Percentiles rank a stretch among this genome's conserved stretches.
Evolutionary conservation across 768 basidiomycete species (phyloP).

Genomic region (Podaxis rugospora): DNA sequence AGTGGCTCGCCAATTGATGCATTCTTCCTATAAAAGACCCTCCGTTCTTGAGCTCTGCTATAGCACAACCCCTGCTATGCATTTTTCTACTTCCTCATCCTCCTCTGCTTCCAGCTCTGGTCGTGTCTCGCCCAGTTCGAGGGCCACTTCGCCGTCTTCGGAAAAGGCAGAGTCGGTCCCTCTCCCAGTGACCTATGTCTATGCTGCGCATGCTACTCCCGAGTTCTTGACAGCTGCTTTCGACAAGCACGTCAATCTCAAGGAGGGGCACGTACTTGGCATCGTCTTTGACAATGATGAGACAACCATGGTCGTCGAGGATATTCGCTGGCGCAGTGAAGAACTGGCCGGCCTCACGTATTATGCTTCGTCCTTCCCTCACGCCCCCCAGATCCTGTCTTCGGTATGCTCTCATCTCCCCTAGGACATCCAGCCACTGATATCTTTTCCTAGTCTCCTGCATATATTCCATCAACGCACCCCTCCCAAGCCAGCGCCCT

Average conservation of each 20-base stretch:
- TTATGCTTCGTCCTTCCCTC: conserved; percentile 6
- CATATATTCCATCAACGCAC: conserved; percentile 14
- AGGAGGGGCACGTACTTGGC: conserved; percentile 12
- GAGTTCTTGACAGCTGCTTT: conserved; percentile 25
- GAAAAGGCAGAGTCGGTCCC: conserved; percentile 15
- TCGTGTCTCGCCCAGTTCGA: conserved; percentile 27
- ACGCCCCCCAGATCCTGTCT: background rate
- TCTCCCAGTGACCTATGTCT: conserved; percentile 20
- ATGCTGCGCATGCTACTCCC: conserved; percentile 17
- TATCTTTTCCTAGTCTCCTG: conserved; percentile 3
- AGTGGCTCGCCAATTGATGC: conserved; percentile 9
- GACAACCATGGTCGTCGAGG: background rate
- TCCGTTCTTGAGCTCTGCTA: conserved; percentile 5
- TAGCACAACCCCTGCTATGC: conserved; percentile 8
- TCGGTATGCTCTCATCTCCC: background rate
- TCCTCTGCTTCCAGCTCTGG: conserved; percentile 29
- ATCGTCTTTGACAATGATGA: conserved; percentile 29
- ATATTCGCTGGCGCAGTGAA: conserved; percentile 8
- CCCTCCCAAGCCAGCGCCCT: conserved; percentile 22
- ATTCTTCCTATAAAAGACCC: conserved; percentile 24
- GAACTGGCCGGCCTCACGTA: conserved; percentile 1
- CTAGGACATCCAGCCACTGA: conserved; percentile 3
- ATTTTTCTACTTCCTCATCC: conserved; percentile 20
- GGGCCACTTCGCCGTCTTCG: conserved; percentile 31
- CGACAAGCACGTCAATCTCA: conserved; percentile 22